These are phyloP conservation scores for Boletellus ananas DNA, from an alignment of 768 basidiomycete species.

Conservation along the genomic window DNA sequence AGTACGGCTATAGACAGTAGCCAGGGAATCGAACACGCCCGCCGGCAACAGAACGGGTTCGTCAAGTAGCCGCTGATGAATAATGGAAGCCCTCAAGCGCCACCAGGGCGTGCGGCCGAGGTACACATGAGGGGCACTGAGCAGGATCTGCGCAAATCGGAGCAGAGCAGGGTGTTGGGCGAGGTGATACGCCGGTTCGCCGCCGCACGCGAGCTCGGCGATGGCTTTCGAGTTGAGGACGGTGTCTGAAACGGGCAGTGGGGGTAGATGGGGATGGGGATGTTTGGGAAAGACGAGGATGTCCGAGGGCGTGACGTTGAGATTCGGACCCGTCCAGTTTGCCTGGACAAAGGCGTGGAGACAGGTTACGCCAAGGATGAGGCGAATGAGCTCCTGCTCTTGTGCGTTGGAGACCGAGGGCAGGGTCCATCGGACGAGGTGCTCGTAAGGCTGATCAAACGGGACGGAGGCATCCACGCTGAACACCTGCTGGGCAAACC, in stretches of 20 bases:
- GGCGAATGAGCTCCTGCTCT: slow-evolving; percentile 51
- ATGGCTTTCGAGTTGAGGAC: slow-evolving; percentile 63
- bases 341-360: slow-evolving; percentile 88
- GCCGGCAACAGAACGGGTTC: slow-evolving; percentile 66
- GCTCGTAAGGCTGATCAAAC: slow-evolving; percentile 38
- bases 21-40: slow-evolving; percentile 38
- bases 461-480: slow-evolving; percentile 27
- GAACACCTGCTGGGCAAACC: slow-evolving; percentile 41
- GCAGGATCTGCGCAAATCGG: slow-evolving; percentile 67
- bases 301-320: slow-evolving; percentile 50
- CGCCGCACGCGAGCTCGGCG: slow-evolving; percentile 73
- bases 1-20: slow-evolving; percentile 38
- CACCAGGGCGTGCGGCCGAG: slow-evolving; percentile 68
- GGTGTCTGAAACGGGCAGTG: slow-evolving; percentile 37
- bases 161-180: slow-evolving; percentile 65
- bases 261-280: background rate
- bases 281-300: slow-evolving; percentile 36
- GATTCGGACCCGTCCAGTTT: slow-evolving; percentile 95
- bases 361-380: slow-evolving; percentile 72
- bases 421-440: slow-evolving; percentile 32
- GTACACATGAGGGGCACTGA: slow-evolving; percentile 49
- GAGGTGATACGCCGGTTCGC: slow-evolving; percentile 97
- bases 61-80: slow-evolving; percentile 78
- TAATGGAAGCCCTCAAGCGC: slow-evolving; percentile 65
- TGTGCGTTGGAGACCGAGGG: slow-evolving; percentile 30